phyloP scores from a whole-genome alignment of 495 filamentous ascomycete genomes.

The Glutinoglossum americanum region DNA sequence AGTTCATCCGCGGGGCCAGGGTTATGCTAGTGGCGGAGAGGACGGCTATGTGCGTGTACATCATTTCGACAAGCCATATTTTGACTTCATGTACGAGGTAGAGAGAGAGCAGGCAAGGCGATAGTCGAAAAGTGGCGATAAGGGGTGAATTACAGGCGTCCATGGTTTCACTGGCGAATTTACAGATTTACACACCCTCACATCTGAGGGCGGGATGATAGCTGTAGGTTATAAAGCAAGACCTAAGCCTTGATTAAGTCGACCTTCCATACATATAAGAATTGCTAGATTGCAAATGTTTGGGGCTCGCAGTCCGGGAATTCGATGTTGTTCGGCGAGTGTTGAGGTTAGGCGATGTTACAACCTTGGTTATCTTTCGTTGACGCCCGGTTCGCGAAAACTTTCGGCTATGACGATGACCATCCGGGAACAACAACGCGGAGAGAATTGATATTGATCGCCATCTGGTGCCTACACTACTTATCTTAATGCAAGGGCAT shows the following conservation, averaged over 20 bases:
- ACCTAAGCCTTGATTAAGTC: background rate
- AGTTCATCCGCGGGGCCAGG: slow-evolving; percentile 68
- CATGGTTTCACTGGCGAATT: background rate
- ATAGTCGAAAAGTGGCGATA: background rate
- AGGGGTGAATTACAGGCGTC: background rate
- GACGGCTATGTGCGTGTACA: slow-evolving; percentile 97
- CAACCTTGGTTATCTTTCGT: no score
- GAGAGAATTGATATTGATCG: no score
- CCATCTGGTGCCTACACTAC: no score
- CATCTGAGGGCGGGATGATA: background rate
- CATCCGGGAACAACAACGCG: no score
- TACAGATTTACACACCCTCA: background rate
- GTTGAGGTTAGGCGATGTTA: no score
- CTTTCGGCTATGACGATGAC: no score
- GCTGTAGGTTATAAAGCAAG: background rate
- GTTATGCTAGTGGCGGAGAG: slow-evolving; percentile 87
- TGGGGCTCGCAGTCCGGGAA: no score
- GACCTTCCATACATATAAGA: background rate
- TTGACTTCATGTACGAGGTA: slow-evolving; percentile 96
- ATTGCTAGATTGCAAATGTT: no score
- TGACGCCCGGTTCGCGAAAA: no score
- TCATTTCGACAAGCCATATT: slow-evolving; percentile 95
- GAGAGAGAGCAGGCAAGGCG: slow-evolving; percentile 34
- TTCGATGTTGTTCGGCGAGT: background rate
- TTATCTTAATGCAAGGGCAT: background rate